Evolutionary conservation across 75 land plant species (phyloP).

Genomic region (Chamaecyparis obtusa): DNA sequence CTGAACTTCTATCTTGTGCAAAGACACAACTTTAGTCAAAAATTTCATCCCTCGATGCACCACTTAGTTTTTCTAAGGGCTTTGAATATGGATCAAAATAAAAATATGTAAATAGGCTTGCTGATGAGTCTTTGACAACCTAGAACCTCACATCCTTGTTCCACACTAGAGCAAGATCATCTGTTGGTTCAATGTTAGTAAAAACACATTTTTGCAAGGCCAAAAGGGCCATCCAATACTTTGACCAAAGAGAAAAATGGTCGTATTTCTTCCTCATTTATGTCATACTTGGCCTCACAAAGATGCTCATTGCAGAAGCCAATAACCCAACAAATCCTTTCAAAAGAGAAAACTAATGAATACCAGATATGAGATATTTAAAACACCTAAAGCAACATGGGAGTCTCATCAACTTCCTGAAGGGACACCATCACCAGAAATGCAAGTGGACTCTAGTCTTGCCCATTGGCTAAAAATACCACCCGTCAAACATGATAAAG

Average conservation of each 20-base stretch:
- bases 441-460: no score
- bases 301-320: no score
- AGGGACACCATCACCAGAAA: no score
- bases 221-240: conserved; percentile 85
- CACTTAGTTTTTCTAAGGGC: conserved; percentile 90
- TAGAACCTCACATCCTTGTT: conserved; percentile 76
- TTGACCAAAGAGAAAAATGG: conserved; percentile 88
- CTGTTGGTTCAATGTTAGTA: conserved; percentile 70
- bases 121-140: conserved; percentile 65
- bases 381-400: no score
- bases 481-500: no score
- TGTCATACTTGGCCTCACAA: no score
- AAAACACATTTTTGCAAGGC: conserved; percentile 73
- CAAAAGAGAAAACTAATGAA: no score
- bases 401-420: no score
- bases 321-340: no score
- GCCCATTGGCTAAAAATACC: no score
- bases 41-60: conserved; percentile 98
- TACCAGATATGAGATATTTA: no score
- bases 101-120: conserved; percentile 70
- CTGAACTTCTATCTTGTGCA: conserved; percentile 53
- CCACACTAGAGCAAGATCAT: conserved; percentile 93
- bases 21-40: conserved; percentile 68
- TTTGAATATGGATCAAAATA: conserved; percentile 95
- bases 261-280: conserved; percentile 92